Evolutionary conservation across 2,329 filamentous ascomycete genomes (phyloP).

Genomic region (Verruconis gallopava): DNA sequence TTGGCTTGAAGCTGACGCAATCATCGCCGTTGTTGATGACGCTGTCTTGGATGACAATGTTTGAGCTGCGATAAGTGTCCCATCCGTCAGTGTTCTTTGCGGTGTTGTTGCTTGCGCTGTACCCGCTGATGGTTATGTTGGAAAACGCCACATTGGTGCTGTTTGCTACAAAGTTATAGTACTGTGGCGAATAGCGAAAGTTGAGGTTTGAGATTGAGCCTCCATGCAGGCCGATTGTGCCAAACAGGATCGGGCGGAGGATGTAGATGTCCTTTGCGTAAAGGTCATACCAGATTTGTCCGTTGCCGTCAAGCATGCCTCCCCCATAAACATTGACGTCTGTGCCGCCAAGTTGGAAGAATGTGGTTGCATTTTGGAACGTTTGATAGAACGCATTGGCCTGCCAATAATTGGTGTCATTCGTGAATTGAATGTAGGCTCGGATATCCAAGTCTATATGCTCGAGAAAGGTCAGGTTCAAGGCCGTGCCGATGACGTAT

Average conservation of each 20-base stretch:
- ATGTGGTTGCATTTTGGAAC: constrained; percentile 55
- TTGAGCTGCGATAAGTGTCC: constrained; percentile 38
- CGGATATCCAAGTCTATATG: constrained; percentile 50
- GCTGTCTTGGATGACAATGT: constrained; percentile 55
- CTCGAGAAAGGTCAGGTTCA: constrained; percentile 48
- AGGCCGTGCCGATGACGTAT: constrained; percentile 50
- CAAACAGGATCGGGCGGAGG: constrained; percentile 46
- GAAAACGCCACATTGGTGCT: constrained; percentile 49
- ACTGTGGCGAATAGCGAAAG: constrained; percentile 47
- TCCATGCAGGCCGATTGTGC: constrained; percentile 43
- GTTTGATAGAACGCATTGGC: constrained; percentile 48
- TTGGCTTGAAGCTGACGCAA: constrained; percentile 62
- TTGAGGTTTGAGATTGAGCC: constrained; percentile 47
- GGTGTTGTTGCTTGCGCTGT: constrained; percentile 36
- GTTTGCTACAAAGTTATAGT: constrained; percentile 56
- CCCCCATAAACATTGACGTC: constrained; percentile 57
- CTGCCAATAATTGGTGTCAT: constrained; percentile 58
- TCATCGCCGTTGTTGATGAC: constrained; percentile 53
- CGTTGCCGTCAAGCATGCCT: constrained; percentile 52
- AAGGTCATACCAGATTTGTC: constrained; percentile 47
- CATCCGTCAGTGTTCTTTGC: constrained; percentile 5
- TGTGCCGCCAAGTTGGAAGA: constrained; percentile 53
- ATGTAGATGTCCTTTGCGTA: constrained; percentile 46
- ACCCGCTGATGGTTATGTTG: constrained; percentile 21
- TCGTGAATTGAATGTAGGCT: constrained; percentile 48